These are phyloP conservation scores for Coffea eugenioides DNA, from an alignment of 257 asterid species.

Conservation along the genomic window DNA sequence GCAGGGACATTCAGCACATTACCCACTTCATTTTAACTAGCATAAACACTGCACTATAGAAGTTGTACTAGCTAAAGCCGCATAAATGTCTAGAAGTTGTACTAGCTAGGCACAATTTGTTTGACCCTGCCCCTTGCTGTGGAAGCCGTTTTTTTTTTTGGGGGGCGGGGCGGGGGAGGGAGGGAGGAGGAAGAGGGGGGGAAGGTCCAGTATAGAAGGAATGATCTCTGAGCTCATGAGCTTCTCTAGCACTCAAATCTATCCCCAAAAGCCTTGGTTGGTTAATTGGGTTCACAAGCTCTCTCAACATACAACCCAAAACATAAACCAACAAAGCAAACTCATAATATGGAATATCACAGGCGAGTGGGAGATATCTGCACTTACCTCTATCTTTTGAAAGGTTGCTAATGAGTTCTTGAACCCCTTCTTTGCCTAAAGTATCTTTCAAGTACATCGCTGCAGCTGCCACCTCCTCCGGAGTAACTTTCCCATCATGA, in stretches of 20 bases:
- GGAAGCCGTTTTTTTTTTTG: too few species aligned
- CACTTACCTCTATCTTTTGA: slow-evolving; percentile 71
- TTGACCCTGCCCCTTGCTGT: too few species aligned
- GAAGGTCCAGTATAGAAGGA: too few species aligned
- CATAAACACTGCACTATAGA: neutral
- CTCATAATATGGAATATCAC: neutral
- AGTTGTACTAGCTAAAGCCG: neutral
- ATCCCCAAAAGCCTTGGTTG: neutral
- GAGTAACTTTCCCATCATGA: slow-evolving; percentile 81
- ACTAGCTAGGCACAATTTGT: neutral
- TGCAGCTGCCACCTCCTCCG: slow-evolving; percentile 89
- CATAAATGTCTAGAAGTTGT: neutral
- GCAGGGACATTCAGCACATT: neutral
- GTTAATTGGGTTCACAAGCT: neutral
- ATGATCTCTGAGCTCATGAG: neutral
- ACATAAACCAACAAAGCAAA: neutral
- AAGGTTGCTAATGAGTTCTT: slow-evolving; percentile 75
- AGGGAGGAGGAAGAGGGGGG: too few species aligned
- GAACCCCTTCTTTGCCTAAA: slow-evolving; percentile 77
- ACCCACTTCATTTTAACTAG: neutral
- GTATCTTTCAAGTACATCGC: slow-evolving; percentile 78
- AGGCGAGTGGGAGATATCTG: neutral
- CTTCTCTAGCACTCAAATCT: neutral
- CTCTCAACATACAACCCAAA: neutral
- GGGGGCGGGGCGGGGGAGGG: too few species aligned